Conservation (phyloP, 768 basidiomycete genomes). For the Pluteus cervinus region DNA sequence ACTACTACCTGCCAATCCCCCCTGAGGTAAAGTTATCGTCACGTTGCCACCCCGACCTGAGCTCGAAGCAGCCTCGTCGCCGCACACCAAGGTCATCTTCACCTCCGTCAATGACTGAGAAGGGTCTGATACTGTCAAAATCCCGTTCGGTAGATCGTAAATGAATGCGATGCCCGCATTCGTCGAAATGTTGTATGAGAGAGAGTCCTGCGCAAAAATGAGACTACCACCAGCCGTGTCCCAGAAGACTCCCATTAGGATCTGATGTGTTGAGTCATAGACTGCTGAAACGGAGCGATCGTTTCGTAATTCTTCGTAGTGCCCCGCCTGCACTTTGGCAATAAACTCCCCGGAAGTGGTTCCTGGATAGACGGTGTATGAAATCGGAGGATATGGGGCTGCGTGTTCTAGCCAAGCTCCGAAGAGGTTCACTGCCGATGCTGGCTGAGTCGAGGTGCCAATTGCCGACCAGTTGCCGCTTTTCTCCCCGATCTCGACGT, state of each 20-base stretch:
- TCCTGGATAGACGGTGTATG: conserved; percentile 56
- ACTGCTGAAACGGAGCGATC: conserved; percentile 43
- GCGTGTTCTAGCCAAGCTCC: conserved; percentile 52
- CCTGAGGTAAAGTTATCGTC: conserved; percentile 34
- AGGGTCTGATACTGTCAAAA: conserved; percentile 58
- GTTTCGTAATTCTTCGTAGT: conserved; percentile 37
- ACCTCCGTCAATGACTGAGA: conserved; percentile 42
- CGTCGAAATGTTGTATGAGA: conserved; percentile 26
- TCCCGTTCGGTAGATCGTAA: conserved; percentile 32
- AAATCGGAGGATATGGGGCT: conserved; percentile 26
- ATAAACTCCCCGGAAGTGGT: conserved; percentile 31
- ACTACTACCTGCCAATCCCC: conserved; percentile 47
- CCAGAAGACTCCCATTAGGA: conserved; percentile 56
- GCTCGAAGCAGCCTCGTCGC: too few relatives aligned
- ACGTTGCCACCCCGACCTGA: conserved; percentile 15
- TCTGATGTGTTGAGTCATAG: conserved; percentile 34
- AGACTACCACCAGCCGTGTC: conserved; percentile 35
- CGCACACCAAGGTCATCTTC: conserved; percentile 28
- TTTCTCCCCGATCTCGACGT: conserved; percentile 37
- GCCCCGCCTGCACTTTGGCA: conserved; percentile 23
- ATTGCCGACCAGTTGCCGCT: conserved; percentile 57
- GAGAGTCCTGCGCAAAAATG: conserved; percentile 22
- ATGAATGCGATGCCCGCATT: conserved; percentile 40
- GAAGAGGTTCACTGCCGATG: conserved; percentile 56
- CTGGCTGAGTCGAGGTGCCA: conserved; percentile 57